These are phyloP conservation scores for Capsella rubella DNA, from an alignment of 441 rosid genomes.

Conservation along the genomic window DNA sequence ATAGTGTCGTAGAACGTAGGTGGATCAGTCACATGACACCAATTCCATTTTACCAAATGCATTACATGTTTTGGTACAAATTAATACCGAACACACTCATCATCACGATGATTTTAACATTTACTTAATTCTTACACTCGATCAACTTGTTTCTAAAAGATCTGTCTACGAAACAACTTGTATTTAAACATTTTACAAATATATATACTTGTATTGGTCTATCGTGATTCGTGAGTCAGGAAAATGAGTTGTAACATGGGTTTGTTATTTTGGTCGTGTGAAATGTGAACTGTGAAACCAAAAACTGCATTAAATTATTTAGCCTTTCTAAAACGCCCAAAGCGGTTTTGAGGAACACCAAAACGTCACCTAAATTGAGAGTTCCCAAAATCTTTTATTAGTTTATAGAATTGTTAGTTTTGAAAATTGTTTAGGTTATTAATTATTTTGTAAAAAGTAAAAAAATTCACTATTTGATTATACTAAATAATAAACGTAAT, in stretches of 20 bases:
- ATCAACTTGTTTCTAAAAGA: background rate
- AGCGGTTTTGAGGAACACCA: background rate
- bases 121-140: background rate
- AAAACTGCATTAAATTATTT: slow-evolving; percentile 5
- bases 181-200: background rate
- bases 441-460: too few relatives aligned
- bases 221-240: background rate
- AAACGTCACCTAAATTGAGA: background rate
- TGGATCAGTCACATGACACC: slow-evolving; percentile 18
- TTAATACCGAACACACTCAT: slow-evolving; percentile 22
- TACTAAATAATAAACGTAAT: background rate
- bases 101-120: background rate
- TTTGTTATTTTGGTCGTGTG: background rate
- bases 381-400: too few relatives aligned
- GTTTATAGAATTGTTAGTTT: too few relatives aligned
- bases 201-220: background rate
- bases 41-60: slow-evolving; percentile 32
- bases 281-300: background rate
- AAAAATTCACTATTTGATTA: too few relatives aligned
- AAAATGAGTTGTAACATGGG: slow-evolving; percentile 16
- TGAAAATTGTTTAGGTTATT: too few relatives aligned
- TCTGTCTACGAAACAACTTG: background rate
- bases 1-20: slow-evolving; percentile 25
- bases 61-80: slow-evolving; percentile 16
- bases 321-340: slow-evolving; percentile 9